These are phyloP conservation scores for Kurtzmaniella quercitrusa DNA, from an alignment of 1,139 yeast species.

Conservation along the genomic window DNA sequence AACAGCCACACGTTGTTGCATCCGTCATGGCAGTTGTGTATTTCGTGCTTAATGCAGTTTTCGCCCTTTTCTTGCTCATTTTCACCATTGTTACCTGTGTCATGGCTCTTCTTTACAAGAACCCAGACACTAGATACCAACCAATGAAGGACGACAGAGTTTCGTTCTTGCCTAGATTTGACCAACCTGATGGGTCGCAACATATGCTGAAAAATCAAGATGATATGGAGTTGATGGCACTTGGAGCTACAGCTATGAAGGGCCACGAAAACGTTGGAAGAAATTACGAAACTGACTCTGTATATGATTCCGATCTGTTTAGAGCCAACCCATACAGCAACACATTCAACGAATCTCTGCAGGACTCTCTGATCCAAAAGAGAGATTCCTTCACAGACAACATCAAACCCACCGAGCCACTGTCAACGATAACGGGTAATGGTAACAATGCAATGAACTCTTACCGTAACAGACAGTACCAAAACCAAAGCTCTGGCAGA, in stretches of 20 bases:
- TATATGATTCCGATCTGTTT: constrained; percentile 29
- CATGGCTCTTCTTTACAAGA: constrained; percentile 77
- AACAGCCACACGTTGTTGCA: constrained; percentile 80
- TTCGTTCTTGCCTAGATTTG: constrained; percentile 68
- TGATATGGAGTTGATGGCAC: constrained; percentile 78
- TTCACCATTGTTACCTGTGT: constrained; percentile 86
- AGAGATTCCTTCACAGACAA: constrained; percentile 32
- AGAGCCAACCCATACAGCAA: constrained; percentile 7
- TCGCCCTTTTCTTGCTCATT: constrained; percentile 76
- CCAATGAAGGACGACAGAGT: constrained; percentile 97
- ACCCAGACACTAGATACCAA: constrained; percentile 93
- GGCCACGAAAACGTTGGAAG: constrained; percentile 55
- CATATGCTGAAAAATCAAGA: constrained; percentile 34
- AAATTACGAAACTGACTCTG: constrained; percentile 29
- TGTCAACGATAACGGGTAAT: constrained; percentile 43
- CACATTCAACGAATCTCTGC: constrained; percentile 8
- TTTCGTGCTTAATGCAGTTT: constrained; percentile 83
- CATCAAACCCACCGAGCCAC: constrained; percentile 42
- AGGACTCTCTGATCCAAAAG: constrained; percentile 16
- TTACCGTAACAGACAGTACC: constrained; percentile 11
- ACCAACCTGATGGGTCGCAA: constrained; percentile 42
- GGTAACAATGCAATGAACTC: constrained; percentile 32
- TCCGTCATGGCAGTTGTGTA: constrained; percentile 93
- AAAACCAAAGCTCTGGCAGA: constrained; percentile 1
- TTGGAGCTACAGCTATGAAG: constrained; percentile 85